phyloP scores from a whole-genome alignment of 2,329 filamentous ascomycete genomes.

The Rachicladosporium sp. region DNA sequence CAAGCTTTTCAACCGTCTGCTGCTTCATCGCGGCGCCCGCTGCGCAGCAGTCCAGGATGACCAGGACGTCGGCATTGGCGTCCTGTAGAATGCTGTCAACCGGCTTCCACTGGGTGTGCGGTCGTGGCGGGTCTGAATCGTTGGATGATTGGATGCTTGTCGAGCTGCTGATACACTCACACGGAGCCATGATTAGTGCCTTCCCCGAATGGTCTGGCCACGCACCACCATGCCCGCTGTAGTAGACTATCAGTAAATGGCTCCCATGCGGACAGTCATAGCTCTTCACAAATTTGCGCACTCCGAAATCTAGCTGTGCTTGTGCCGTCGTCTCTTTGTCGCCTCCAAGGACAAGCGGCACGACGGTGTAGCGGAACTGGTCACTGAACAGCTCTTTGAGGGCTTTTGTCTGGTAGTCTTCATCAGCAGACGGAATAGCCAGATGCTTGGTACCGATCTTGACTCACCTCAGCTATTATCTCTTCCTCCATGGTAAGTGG shows the following conservation, averaged over 20 bases:
- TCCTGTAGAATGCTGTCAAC: slow-evolving; percentile 21
- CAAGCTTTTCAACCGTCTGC: no score
- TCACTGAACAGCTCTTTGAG: background rate
- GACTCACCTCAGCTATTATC: slow-evolving; percentile 17
- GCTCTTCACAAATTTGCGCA: slow-evolving; percentile 19
- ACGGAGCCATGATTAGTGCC: no score
- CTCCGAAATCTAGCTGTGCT: slow-evolving; percentile 20
- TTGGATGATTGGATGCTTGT: no score
- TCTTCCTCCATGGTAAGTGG: slow-evolving; percentile 22
- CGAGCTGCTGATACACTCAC: no score
- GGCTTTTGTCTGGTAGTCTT: background rate
- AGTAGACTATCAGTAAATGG: slow-evolving; percentile 23
- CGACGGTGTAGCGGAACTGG: background rate
- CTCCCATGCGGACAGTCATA: slow-evolving; percentile 8
- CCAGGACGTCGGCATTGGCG: slow-evolving; percentile 24
- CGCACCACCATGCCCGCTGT: slow-evolving; percentile 25
- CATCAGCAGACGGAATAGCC: background rate
- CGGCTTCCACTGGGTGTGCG: slow-evolving; percentile 17
- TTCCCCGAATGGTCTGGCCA: no score
- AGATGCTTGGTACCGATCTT: background rate
- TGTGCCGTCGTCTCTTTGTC: slow-evolving; percentile 22
- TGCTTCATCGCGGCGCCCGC: slow-evolving; percentile 22
- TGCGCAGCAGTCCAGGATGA: slow-evolving; percentile 29
- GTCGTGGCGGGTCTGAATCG: background rate
- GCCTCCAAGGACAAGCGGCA: slow-evolving; percentile 18